Evolutionary conservation across 2,329 filamentous ascomycete genomes (phyloP).

Genomic region (Chrysoporthe cubensis): DNA sequence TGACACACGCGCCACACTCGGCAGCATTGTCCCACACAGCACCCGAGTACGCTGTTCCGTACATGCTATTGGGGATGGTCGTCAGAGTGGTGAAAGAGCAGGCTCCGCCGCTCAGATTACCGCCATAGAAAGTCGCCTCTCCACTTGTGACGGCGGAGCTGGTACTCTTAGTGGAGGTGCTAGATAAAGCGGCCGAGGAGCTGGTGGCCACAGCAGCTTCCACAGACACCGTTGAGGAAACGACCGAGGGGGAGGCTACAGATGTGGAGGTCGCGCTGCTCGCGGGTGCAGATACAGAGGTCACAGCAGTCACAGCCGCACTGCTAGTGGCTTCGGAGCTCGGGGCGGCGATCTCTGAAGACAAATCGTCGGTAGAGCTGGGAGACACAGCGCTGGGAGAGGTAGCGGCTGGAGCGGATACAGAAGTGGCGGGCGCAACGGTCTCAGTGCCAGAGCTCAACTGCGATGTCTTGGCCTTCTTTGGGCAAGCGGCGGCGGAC

Average conservation of each 20-base stretch:
- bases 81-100: slow-evolving; percentile 66
- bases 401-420: background rate
- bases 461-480: slow-evolving; percentile 12
- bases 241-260: slow-evolving; percentile 7
- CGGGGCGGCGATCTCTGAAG: background rate
- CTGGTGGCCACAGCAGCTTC: background rate
- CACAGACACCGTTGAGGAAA: slow-evolving; percentile 3
- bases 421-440: background rate
- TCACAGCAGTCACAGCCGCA: background rate
- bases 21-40: slow-evolving; percentile 58
- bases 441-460: background rate
- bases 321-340: background rate
- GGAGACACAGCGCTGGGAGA: background rate
- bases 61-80: slow-evolving; percentile 60
- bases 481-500: slow-evolving; percentile 13
- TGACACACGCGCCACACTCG: slow-evolving; percentile 65
- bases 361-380: background rate
- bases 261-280: background rate
- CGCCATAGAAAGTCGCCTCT: slow-evolving; percentile 57
- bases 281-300: background rate
- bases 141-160: slow-evolving; percentile 37
- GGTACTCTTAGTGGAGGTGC: background rate
- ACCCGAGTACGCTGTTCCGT: slow-evolving; percentile 64
- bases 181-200: slow-evolving; percentile 6
- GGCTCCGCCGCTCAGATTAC: slow-evolving; percentile 60